Evolutionary conservation across 1,284 basidiomycete genomes (phyloP), one percentile per base, ranked within the genome.

Genomic region (Ustilago hordei): DNA sequence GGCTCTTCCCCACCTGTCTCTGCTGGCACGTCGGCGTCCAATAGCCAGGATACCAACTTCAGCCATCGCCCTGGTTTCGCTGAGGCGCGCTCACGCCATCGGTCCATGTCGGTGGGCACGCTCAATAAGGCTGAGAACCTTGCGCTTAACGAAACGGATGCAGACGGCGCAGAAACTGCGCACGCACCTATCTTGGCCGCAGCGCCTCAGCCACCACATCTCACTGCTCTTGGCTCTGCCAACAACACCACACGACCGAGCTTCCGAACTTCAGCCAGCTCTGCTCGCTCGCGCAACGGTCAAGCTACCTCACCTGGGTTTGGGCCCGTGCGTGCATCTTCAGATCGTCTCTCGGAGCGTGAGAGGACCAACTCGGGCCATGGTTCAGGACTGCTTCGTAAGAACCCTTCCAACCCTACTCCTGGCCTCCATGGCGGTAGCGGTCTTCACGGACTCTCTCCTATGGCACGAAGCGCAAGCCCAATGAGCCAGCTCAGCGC

Each of bases 331-430:
- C 71, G 81, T 32, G 77, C 81, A 11, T 76, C 80, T 8, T 83
- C 81, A 8, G 81, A 81, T 59, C 75, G 78, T 32, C 50, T 78
- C 13, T 80, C 78, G 28, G 70, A 72, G 60, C 71, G 81, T 17
- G 81, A 81, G 34, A 54, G 81, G 57, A 57, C 65, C 13, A 50
- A 68, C 17, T 75, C 75, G 32, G 75, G 75, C 15, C 68, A 70
- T 36, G 79, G 81, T 13, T 75, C 73, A 19, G 80, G 72, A 8
- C 53, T 75, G 58, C 72, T 84, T 58, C 71, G 73, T 34, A 84
- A 84, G 69, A 84, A 84, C 54, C 81, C 82, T 11, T 80, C 77
- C 47, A 83, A 83, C 39, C 82, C 82, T n/a, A 68, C 66, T 43
- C 78, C 82, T 8, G 81, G 77, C 34, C 71, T 78, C 23, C 68